These are phyloP conservation scores for Penicillium decumbens DNA, from an alignment of 2,329 filamentous ascomycete species.

Conservation along the genomic window DNA sequence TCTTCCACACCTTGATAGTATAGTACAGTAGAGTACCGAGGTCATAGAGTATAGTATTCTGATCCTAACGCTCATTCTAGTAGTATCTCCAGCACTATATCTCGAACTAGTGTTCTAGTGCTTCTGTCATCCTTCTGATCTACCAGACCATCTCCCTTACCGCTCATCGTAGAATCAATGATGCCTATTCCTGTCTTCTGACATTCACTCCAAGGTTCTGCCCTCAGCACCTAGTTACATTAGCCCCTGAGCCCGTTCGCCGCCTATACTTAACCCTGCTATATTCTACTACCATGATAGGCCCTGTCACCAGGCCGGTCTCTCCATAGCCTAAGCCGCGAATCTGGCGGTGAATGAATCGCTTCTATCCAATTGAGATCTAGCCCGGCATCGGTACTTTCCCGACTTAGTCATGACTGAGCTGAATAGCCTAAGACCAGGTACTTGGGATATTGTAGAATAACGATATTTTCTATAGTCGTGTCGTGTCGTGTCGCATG, in stretches of 20 bases:
- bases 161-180: background rate
- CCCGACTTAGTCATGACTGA: background rate
- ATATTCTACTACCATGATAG: conserved; percentile 11
- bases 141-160: background rate
- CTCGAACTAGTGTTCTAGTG: background rate
- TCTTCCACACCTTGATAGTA: background rate
- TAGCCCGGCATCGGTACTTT: conserved; percentile 2
- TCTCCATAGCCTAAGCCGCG: conserved; percentile 3
- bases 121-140: background rate
- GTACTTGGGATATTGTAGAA: background rate
- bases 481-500: background rate
- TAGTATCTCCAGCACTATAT: background rate
- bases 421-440: background rate
- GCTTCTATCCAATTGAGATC: conserved; percentile 18
- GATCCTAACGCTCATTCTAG: background rate
- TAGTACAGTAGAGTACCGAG: background rate
- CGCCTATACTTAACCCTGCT: conserved; percentile 14
- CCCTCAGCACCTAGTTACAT: background rate
- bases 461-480: too few species aligned
- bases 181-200: conserved; percentile 1
- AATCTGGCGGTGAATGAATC: conserved; percentile 21
- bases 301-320: conserved; percentile 12
- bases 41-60: background rate
- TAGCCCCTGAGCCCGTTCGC: conserved; percentile 14
- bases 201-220: background rate